Conservation (phyloP, 306 rosid species). For the Quillaja saponaria region DNA sequence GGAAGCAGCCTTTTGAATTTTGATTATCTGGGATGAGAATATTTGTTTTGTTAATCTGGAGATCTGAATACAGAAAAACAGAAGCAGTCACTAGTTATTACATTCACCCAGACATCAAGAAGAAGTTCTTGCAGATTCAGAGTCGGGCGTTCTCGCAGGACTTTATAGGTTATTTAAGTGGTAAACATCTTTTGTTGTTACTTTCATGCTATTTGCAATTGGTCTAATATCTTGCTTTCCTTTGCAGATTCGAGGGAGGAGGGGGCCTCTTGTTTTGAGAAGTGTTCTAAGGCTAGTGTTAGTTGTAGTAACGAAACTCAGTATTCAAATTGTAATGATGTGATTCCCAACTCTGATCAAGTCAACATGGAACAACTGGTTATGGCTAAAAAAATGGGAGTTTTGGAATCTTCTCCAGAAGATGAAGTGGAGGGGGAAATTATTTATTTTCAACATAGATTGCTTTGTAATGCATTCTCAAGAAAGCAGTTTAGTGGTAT, state of each 20-base stretch:
- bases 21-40: conserved; percentile 4
- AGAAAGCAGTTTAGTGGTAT: conserved; percentile 67
- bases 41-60: conserved; percentile 11
- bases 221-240: conserved; percentile 33
- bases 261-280: conserved; percentile 44
- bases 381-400: conserved; percentile 46
- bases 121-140: conserved; percentile 49
- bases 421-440: conserved; percentile 94
- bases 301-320: conserved; percentile 52
- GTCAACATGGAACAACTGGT: conserved; percentile 45
- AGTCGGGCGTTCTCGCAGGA: conserved; percentile 40
- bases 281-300: conserved; percentile 43
- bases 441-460: conserved; percentile 68
- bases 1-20: conserved; percentile 20
- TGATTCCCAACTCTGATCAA: conserved; percentile 41
- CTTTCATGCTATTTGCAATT: conserved; percentile 25
- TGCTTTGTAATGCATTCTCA: conserved; percentile 60
- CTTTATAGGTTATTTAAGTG: conserved; percentile 39
- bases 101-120: conserved; percentile 60
- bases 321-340: conserved; percentile 38
- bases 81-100: conserved; percentile 44
- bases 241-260: conserved; percentile 52
- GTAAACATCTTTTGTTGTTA: conserved; percentile 29
- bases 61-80: conserved; percentile 50
- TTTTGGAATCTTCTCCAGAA: conserved; percentile 54